Base-by-base conservation (phyloP, 2,329 filamentous ascomycete species). In the Pezicula radicicola region DNA sequence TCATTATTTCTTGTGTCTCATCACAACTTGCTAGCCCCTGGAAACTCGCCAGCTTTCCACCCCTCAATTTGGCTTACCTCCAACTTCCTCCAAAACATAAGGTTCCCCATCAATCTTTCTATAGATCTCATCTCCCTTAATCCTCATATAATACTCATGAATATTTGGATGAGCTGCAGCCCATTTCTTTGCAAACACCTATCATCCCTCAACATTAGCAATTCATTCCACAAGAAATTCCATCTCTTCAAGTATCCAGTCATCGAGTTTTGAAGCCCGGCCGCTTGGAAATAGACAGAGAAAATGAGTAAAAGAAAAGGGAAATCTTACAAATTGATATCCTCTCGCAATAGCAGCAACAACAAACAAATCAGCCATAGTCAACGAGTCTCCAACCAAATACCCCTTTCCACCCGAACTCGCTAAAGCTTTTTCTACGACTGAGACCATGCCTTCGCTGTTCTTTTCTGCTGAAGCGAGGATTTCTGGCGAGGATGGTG, bases 121-220 rank as follows among this genome's bases (percentile, higher is more conserved):
- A 21, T 28, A 59, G 30, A 59, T 59, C 2, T 53, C 52, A 33
- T 59, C 56, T 27, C 51, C 52, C 42, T 54, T 53, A 21, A 59
- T 47, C 21, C 55, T 40, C 56, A 59, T 59, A 25, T 57, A 59
- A 35, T 57, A 59, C 16, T 57, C 52, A 47, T 59, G 56, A 33
- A 55, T 48, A 33, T 57, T 44, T 2, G 55, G 55, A 37, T 59
- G 57, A 44, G 56, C 52, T 37, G 47, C 55, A 21, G 55, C 53
- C 55, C 57, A 59, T 33, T 49, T 53, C 49, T 57, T 59, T 7
- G 55, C 54, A 33, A 57, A 59, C 12, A 59, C 57, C 57, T 59
- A 39, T n/a, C 21, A 45, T 8, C 12, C n/a, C 9, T 6, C 19
- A 25, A 8, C 15, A 21, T 28, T 13, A 19, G 18, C 40, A 18